phyloP scores from a whole-genome alignment of 805 yeast species.

The Suhomyces sp. region DNA sequence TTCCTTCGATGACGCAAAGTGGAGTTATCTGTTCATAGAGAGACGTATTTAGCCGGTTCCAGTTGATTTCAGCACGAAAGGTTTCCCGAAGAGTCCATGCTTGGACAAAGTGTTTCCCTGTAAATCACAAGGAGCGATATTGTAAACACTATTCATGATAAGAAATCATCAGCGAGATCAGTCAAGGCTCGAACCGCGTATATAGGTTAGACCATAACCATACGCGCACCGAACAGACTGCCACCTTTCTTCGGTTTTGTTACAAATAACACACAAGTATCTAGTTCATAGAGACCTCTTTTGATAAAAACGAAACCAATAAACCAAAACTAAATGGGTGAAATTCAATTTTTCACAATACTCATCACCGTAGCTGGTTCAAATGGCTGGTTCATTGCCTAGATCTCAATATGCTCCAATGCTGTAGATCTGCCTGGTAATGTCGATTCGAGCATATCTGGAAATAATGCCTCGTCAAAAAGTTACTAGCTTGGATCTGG shows the following conservation, averaged over 20 bases:
- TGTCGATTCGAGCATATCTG: background rate
- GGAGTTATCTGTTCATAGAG: background rate
- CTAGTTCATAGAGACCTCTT: conserved; percentile 1
- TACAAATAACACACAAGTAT: background rate
- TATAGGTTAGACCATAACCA: background rate
- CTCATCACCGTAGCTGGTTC: background rate
- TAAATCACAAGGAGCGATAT: background rate
- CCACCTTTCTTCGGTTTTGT: background rate
- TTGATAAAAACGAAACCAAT: conserved; percentile 3
- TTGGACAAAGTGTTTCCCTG: background rate
- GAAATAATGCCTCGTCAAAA: background rate
- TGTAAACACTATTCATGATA: background rate
- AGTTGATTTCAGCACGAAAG: background rate
- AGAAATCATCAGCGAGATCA: conserved; percentile 3
- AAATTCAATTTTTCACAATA: background rate
- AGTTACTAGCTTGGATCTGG: background rate
- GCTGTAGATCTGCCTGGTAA: background rate
- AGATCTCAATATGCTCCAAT: background rate
- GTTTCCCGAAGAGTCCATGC: conserved; percentile 5
- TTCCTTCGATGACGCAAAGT: background rate
- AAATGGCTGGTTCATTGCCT: background rate
- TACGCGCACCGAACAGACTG: background rate
- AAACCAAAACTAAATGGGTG: conserved; percentile 1
- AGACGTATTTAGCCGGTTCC: background rate
- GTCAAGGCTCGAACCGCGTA: background rate